phyloP scores from a whole-genome alignment of 1,139 yeast genomes.

The Zygosaccharomyces sapae region DNA sequence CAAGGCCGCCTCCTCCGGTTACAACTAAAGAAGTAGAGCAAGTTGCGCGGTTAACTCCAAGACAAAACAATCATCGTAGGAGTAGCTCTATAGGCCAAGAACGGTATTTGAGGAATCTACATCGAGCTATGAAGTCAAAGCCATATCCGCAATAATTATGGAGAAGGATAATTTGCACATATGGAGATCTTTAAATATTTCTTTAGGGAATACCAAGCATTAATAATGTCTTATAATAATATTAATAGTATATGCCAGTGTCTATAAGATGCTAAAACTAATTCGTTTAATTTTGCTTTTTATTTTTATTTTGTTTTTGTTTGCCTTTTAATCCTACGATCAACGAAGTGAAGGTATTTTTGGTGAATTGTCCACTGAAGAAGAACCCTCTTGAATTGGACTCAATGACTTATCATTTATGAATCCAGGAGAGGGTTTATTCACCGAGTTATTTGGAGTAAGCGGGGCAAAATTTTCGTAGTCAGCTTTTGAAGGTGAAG shows the following conservation, averaged over 20 bases:
- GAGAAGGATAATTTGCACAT: background rate
- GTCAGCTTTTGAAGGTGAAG: conserved; percentile 7
- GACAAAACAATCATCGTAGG: background rate
- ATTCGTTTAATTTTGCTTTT: too few species aligned
- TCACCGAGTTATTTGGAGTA: conserved; percentile 23
- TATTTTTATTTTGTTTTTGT: background rate
- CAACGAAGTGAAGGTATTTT: conserved; percentile 6
- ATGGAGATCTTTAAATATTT: background rate
- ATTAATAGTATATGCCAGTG: background rate
- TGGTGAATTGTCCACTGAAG: conserved; percentile 33
- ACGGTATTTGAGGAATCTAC: conserved; percentile 13
- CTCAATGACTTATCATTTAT: conserved; percentile 28
- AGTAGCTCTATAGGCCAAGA: background rate
- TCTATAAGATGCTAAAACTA: conserved; percentile 3
- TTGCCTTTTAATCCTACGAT: background rate
- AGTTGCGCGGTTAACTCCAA: background rate
- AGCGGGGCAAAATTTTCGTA: conserved; percentile 10
- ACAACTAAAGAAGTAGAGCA: background rate
- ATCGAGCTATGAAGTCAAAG: conserved; percentile 12
- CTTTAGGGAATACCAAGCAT: background rate
- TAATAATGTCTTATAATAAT: conserved; percentile 2
- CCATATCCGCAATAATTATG: background rate
- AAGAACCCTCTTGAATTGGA: conserved; percentile 34
- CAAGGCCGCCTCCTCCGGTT: conserved; percentile 11
- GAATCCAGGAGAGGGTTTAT: conserved; percentile 28